phyloP scores from a whole-genome alignment of 257 asterid species.

The Striga asiatica region DNA sequence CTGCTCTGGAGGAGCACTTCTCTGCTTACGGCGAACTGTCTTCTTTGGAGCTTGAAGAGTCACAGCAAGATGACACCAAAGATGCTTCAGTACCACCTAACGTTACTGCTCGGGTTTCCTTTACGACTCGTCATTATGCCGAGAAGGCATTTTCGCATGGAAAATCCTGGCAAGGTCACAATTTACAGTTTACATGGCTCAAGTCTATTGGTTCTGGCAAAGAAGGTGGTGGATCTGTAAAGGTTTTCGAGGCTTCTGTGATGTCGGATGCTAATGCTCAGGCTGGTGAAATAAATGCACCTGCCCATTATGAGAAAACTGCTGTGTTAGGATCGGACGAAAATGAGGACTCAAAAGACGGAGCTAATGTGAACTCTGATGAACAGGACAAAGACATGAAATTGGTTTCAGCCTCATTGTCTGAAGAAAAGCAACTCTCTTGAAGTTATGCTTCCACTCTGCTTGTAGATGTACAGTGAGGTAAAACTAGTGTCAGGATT shows the following conservation, averaged over 20 bases:
- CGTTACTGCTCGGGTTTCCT: slow-evolving; percentile 57
- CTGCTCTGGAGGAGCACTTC: slow-evolving; percentile 73
- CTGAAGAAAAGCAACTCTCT: slow-evolving; percentile 27
- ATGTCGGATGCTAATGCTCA: slow-evolving; percentile 11
- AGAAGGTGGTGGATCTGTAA: slow-evolving; percentile 26
- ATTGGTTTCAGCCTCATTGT: slow-evolving; percentile 26
- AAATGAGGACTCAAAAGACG: slow-evolving; percentile 15
- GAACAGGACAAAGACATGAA: slow-evolving; percentile 26
- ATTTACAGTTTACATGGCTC: slow-evolving; percentile 60
- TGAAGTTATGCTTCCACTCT: slow-evolving; percentile 21
- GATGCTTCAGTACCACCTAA: slow-evolving; percentile 29
- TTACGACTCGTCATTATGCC: slow-evolving; percentile 61
- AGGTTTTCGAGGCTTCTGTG: slow-evolving; percentile 23
- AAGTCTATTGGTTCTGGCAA: slow-evolving; percentile 23
- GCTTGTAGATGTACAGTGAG: slow-evolving; percentile 58
- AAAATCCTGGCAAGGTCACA: slow-evolving; percentile 77
- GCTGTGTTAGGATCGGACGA: slow-evolving; percentile 13
- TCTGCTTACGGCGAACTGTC: slow-evolving; percentile 64
- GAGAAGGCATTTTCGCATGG: slow-evolving; percentile 81
- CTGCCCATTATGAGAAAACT: slow-evolving; percentile 16
- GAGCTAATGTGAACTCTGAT: slow-evolving; percentile 20
- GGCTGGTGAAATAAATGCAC: slow-evolving; percentile 17
- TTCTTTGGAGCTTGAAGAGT: slow-evolving; percentile 57
- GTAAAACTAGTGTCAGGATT: slow-evolving; percentile 36
- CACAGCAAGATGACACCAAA: slow-evolving; percentile 30